Evolutionary conservation across 352 stramenopile genomes (phyloP), one percentile per base, ranked within the genome.

Genomic region (Phytophthora sansomeana): DNA sequence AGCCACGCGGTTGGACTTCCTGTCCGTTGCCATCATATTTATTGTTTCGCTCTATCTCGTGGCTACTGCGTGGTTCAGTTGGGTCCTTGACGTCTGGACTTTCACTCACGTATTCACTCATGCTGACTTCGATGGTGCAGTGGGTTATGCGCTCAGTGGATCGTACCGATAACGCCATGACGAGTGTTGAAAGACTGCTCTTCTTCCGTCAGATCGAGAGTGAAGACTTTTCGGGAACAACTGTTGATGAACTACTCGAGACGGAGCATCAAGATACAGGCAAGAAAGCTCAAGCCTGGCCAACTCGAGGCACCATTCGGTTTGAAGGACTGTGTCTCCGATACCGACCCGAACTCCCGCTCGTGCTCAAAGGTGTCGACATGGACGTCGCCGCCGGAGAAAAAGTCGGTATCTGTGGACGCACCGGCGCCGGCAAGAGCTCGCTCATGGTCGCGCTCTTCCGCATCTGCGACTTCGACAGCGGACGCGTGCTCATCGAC

Each of bases 1-100:
- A 4, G 96, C 91, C 13, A 84, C 99, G 32, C 87, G 97, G 6
- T 77, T 99, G 29, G 95, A 91, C 38, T 76, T 74, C 56, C 42
- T 92, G 14, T 84, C 80, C 1, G 82, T 95, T n/a, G 62, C 46
- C 1, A 97, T 99, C 50, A 93, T 98, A 30, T 85, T 85, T 11
- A 81, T 87, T 21, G 84, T 97, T 9, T 85, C 91, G 38, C 60
- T 98, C 6, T 97, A 97, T 39, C 63, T 94, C 8, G 90, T 98
- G 0, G 63, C 89, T 3, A 74, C 74, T 2, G 75, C 72, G n/a
- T 39, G 74, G 71, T 6, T 32, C 41, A 3, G 58, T 85, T 19
- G 73, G 67, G 0, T 62, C 75, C 0, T 52, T 77, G 21, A 65
- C 66, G 0, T 74, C 75, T 5, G 75, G 75, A 2, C 64, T 78